Base-by-base conservation (phyloP, 73 alveolate genomes). In the Paramecium tetraurelia region DNA sequence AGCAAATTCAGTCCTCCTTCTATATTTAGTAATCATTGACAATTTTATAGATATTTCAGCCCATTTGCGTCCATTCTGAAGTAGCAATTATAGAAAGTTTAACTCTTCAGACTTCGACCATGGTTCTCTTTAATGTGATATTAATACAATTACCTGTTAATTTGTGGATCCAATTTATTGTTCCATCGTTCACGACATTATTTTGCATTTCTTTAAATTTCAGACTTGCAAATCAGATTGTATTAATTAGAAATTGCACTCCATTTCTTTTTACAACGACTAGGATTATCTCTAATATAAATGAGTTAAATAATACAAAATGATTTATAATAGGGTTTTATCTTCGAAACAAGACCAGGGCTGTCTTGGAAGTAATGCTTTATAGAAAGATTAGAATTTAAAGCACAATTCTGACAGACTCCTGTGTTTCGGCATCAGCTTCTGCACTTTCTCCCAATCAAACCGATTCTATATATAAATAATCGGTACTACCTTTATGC, bases 121-220 rank as follows among this genome's bases (percentile, higher is more conserved):
- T 43, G 70, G 44, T n/a, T 80, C 90, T 21, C 90, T 80, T 0
- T 7, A 7, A 12, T 43, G 2, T 80, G 5, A 10, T 29, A 41
- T 80, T 12, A 16, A 16, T 48, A 71, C 29, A 44, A 22, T 44
- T 46, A 80, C 90, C 90, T 21, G 24, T 80, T 80, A 11, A 80
- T 80, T 22, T 80, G 27, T 40, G 90, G 90, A 35, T 80, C 90
- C 21, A 80, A 35, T 80, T 80, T 80, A 46, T 80, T 80, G n/a
- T 24, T 80, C 90, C 90, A 80, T 46, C 90, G 7, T 80, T 80
- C 90, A 7, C 90, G 48, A 35, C 90, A 80, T 48, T 80, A 80
- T 80, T 80, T 80, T 12, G 90, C 76, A 24, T 41, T 44, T 22
- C 90, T 40, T 24, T 10, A 18, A 3, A 44, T 41, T 22, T 22